Conservation (phyloP, 177 flowering plant genomes). For the Vitis hybrid region DNA sequence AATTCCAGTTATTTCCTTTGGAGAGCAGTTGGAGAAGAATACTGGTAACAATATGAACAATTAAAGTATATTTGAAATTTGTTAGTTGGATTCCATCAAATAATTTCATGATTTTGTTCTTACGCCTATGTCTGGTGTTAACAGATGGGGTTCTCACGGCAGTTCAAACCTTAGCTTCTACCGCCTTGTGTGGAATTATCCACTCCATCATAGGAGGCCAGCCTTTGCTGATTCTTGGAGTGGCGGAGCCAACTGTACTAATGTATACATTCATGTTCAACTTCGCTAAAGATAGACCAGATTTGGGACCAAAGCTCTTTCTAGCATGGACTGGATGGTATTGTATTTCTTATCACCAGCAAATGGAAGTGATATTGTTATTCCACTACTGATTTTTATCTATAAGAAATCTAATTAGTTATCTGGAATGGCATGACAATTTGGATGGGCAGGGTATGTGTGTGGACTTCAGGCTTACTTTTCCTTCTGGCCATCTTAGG, state of each 20-base stretch:
- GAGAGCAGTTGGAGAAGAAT: conserved; percentile 43
- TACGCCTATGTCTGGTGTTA: background rate
- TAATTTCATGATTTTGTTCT: background rate
- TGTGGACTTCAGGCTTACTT: conserved; percentile 42
- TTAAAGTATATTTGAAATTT: background rate
- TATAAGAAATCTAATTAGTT: background rate
- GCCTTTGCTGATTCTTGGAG: conserved; percentile 55
- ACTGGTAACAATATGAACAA: conserved; percentile 23
- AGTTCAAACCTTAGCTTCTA: conserved; percentile 55
- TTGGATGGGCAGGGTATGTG: conserved; percentile 37
- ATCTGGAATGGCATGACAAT: background rate
- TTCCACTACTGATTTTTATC: background rate
- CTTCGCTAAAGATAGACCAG: conserved; percentile 41
- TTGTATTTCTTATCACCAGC: background rate
- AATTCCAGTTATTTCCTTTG: conserved; percentile 47
- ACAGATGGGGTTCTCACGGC: conserved; percentile 46
- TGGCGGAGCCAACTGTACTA: conserved; percentile 62
- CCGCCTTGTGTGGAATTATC: conserved; percentile 55
- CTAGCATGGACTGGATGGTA: conserved; percentile 62
- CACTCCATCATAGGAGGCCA: conserved; percentile 60
- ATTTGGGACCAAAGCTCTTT: conserved; percentile 43
- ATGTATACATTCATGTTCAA: conserved; percentile 57
- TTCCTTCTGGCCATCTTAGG: conserved; percentile 41
- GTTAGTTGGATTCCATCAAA: background rate
- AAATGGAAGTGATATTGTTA: background rate